Conservation (phyloP, 2,329 filamentous ascomycete species). For the Hypoxylon sp. region DNA sequence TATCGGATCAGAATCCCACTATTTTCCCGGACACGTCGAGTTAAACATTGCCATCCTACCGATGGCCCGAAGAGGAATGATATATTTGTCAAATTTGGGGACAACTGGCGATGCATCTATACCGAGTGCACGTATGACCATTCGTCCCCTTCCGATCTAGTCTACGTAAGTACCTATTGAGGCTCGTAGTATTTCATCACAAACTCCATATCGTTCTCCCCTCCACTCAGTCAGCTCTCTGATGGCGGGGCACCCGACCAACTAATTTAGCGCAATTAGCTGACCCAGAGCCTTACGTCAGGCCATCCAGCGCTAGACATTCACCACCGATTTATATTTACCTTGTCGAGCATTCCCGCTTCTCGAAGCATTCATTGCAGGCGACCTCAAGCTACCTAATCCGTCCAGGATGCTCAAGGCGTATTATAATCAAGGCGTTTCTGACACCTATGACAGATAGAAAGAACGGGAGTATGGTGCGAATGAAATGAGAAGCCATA, state of each 20-base stretch:
- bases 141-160: background rate
- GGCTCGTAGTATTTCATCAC: background rate
- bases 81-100: background rate
- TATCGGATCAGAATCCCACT: constrained; percentile 41
- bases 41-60: constrained; percentile 11
- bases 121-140: background rate
- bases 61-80: constrained; percentile 3
- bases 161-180: background rate
- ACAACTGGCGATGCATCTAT: background rate
- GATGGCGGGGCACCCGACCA: background rate
- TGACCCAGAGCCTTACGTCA: background rate
- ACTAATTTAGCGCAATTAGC: constrained; percentile 1
- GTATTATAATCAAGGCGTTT: too few relatives aligned
- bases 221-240: background rate
- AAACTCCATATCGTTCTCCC: background rate
- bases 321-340: background rate
- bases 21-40: constrained; percentile 31
- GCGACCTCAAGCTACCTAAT: too few relatives aligned
- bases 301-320: background rate
- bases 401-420: background rate
- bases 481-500: background rate
- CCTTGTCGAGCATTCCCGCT: background rate
- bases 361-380: too few relatives aligned
- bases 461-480: background rate
- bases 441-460: too few relatives aligned